Evolutionary conservation across 805 yeast species (phyloP).

Genomic region (Wickerhamiella sorbophila): DNA sequence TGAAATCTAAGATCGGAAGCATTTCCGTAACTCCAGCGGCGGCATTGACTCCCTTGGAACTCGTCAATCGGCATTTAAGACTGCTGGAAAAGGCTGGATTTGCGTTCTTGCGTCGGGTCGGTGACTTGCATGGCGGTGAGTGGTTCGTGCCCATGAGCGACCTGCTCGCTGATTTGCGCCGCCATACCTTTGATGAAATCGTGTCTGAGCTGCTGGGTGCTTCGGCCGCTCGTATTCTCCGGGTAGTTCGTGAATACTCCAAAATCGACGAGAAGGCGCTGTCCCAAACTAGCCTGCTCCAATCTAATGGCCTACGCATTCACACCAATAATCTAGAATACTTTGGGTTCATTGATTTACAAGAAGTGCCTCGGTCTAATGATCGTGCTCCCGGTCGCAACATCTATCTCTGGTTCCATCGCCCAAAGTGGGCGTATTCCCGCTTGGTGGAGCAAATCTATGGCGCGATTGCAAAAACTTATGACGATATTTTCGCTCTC

Average conservation of each 20-base stretch:
- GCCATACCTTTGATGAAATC: slow-evolving; percentile 24
- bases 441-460: slow-evolving; percentile 36
- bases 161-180: slow-evolving; percentile 19
- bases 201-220: slow-evolving; percentile 26
- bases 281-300: slow-evolving; percentile 59
- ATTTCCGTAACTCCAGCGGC: not conserved
- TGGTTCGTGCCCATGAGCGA: slow-evolving; percentile 28
- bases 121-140: slow-evolving; percentile 37
- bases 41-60: slow-evolving; percentile 4
- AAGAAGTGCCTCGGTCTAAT: slow-evolving; percentile 83
- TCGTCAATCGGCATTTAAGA: slow-evolving; percentile 51
- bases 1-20: not conserved
- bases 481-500: slow-evolving; percentile 22
- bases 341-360: slow-evolving; percentile 67
- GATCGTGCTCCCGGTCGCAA: slow-evolving; percentile 89
- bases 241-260: slow-evolving; percentile 57
- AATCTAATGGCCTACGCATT: slow-evolving; percentile 61
- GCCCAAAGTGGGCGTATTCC: slow-evolving; percentile 36
- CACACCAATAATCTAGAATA: slow-evolving; percentile 51
- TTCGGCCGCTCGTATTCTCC: slow-evolving; percentile 54
- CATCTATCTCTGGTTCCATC: slow-evolving; percentile 64
- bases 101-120: slow-evolving; percentile 43
- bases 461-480: slow-evolving; percentile 34
- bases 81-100: slow-evolving; percentile 38
- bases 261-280: slow-evolving; percentile 76